Conservation (phyloP, 2,329 filamentous ascomycete species). For the Fusarium transvaalense region DNA sequence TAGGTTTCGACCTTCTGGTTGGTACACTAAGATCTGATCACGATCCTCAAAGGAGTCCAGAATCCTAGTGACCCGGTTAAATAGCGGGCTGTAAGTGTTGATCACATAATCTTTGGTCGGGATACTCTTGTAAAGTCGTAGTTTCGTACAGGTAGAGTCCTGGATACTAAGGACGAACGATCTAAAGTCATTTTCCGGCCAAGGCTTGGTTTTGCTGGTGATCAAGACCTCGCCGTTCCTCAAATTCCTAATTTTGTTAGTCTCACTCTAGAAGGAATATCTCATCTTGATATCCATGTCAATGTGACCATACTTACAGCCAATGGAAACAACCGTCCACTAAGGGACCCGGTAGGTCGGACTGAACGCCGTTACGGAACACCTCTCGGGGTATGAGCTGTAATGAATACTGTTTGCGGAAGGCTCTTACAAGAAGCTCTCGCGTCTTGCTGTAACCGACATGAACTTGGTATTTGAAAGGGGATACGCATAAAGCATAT, state of each 20-base stretch:
- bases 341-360: constrained; percentile 64
- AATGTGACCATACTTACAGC: constrained; percentile 57
- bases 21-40: constrained; percentile 34
- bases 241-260: constrained; percentile 26
- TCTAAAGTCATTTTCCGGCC: constrained; percentile 26
- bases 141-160: constrained; percentile 25
- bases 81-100: constrained; percentile 43
- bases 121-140: background rate
- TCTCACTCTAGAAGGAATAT: background rate
- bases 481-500: constrained; percentile 52
- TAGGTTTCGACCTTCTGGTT: constrained; percentile 48
- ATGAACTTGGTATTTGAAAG: constrained; percentile 64
- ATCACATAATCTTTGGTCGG: constrained; percentile 27
- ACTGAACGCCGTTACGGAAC: constrained; percentile 29
- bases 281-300: no score
- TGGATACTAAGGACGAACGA: constrained; percentile 33
- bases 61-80: constrained; percentile 37
- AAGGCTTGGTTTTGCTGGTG: constrained; percentile 32
- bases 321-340: constrained; percentile 68
- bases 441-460: constrained; percentile 49
- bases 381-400: constrained; percentile 40
- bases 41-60: constrained; percentile 39
- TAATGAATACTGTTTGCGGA: constrained; percentile 29
- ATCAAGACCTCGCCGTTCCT: constrained; percentile 38
- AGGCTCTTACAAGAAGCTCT: constrained; percentile 48